These are phyloP conservation scores for Aspergillus panamensis DNA, from an alignment of 495 filamentous ascomycete genomes.

Conservation along the genomic window DNA sequence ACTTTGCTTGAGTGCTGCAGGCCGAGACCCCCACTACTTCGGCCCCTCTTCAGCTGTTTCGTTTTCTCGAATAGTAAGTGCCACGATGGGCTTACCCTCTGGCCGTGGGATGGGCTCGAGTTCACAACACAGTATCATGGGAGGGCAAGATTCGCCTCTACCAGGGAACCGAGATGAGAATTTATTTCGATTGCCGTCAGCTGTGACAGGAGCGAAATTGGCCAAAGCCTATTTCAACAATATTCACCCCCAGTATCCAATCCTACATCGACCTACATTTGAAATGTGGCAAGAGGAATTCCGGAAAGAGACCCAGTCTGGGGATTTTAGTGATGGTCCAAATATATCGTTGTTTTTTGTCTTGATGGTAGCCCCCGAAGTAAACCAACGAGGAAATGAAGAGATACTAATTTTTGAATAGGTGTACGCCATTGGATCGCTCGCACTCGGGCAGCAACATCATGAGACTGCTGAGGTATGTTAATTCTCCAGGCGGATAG, in stretches of 20 bases:
- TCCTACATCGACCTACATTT: neutral
- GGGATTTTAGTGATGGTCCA: no score
- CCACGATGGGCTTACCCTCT: neutral
- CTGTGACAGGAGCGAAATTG: neutral
- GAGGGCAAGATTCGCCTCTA: no score
- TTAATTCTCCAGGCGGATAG: no score
- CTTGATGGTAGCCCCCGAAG: no score
- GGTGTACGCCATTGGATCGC: neutral
- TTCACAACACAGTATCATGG: neutral
- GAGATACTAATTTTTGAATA: neutral
- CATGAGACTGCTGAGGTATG: no score
- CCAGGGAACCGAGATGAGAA: neutral
- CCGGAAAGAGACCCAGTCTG: neutral
- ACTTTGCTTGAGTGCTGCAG: neutral
- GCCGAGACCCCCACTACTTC: neutral
- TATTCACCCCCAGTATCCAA: neutral
- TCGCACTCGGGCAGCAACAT: no score
- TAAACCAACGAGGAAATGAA: no score
- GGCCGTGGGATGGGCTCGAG: neutral
- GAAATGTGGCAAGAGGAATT: neutral
- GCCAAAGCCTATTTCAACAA: neutral
- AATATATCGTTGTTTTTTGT: no score
- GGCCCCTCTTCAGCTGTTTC: neutral
- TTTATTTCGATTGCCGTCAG: neutral
- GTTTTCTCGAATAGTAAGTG: neutral